Evolutionary conservation across 1,284 basidiomycete species (phyloP), one percentile per base, ranked within the genome.

Genomic region (Austroboletus niveus): DNA sequence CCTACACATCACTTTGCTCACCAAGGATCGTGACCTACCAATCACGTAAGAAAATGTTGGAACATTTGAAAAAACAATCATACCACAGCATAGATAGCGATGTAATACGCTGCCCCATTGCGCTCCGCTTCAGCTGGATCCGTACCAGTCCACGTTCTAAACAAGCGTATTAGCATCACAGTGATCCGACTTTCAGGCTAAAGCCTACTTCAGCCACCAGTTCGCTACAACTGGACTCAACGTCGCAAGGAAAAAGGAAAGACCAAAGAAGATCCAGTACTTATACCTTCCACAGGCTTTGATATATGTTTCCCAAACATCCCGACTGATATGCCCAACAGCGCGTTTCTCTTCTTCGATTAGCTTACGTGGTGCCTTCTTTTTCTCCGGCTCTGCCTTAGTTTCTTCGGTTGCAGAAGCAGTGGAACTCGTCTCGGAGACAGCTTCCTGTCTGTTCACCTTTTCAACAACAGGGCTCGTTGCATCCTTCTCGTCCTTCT

Each of bases 321-420:
- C 80, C 55, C 75, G 76, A 44, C 81, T 73, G 50, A 97, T 92
- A 38, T 86, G 81, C 1, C 94, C 94, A 22, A 92, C 85, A 0
- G 92, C 94, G 8, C 92, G 80, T 57, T 85, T 85, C 70, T 97
- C 94, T 61, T 97, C 94, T 65, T 96, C 93, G 31, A 97, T 77
- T 20, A 97, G 78, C 69, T 94, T 96, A 45, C 92, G 76, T 0
- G 90, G 87, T 1, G 80, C 67, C 66, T 90, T 92, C 55, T 81
- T 80, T 56, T 81, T 80, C 57, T 79, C 81, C 20, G 64, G 62
- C 9, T 76, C 75, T 4, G 58, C 51, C 70, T 60, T 49, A 39
- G 50, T 63, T 22, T 64, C 65, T 42, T 69, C 61, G 8, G 41
- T 54, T 38, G 58, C 55, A 24, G 72, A 70, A 20, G 74, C 72